These are phyloP conservation scores for Ophiostoma tasmaniense DNA, from an alignment of 2,329 filamentous ascomycete genomes.

Conservation along the genomic window DNA sequence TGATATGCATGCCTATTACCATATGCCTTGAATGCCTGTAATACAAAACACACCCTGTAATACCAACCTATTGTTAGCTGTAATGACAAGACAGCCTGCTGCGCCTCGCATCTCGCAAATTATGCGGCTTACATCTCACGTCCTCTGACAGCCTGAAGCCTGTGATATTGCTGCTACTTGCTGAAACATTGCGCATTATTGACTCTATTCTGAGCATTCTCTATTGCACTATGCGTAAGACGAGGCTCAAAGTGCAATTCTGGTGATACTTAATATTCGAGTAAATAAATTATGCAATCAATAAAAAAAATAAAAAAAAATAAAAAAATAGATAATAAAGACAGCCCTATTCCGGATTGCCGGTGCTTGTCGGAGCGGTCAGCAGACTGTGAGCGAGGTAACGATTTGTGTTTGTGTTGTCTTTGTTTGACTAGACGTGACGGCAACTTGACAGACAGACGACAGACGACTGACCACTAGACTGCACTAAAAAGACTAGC, in stretches of 20 bases:
- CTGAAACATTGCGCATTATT: constrained; percentile 1
- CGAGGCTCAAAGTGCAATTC: too few relatives aligned
- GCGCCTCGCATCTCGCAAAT: background rate
- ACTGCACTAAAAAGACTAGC: background rate
- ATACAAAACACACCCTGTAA: background rate
- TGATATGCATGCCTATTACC: background rate
- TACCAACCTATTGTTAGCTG: too few relatives aligned
- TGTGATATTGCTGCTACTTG: background rate
- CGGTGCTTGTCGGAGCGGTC: background rate
- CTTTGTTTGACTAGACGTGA: background rate
- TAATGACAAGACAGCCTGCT: background rate
- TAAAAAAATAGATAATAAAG: background rate
- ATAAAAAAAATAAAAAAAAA: too few relatives aligned
- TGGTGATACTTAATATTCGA: too few relatives aligned
- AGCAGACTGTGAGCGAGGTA: background rate
- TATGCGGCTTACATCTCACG: background rate
- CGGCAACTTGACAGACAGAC: background rate
- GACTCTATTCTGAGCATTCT: background rate
- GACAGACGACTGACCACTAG: background rate
- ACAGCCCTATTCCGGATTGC: background rate
- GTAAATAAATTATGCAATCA: too few relatives aligned
- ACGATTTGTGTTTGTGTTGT: background rate
- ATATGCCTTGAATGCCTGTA: background rate
- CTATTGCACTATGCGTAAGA: background rate
- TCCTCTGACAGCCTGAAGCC: background rate